Evolutionary conservation across 441 rosid species (phyloP).

Genomic region (Erysimum pusillum): DNA sequence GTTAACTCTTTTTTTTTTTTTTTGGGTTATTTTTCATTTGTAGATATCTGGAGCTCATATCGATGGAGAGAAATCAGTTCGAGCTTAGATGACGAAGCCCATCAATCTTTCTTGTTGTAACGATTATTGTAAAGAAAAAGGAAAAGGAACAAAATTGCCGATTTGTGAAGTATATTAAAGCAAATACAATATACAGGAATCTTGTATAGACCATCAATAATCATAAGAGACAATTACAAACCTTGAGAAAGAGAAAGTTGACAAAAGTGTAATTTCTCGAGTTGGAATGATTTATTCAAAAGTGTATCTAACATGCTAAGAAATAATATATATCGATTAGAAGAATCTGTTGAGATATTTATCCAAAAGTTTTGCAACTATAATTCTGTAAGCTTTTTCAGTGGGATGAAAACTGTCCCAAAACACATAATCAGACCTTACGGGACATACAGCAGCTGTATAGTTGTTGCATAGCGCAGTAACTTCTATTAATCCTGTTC

Average conservation of each 20-base stretch:
- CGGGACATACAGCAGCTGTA: slow-evolving; percentile 49
- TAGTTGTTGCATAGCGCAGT: slow-evolving; percentile 56
- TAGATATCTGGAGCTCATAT: not conserved
- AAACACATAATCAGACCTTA: slow-evolving; percentile 47
- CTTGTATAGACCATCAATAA: not conserved
- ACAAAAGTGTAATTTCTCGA: not conserved
- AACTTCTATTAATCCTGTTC: slow-evolving; percentile 69
- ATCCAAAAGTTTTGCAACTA: slow-evolving; percentile 38
- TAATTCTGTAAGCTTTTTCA: slow-evolving; percentile 56
- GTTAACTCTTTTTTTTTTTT: not conserved
- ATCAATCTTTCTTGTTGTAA: not conserved
- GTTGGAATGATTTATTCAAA: slow-evolving; percentile 14
- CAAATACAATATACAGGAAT: not conserved
- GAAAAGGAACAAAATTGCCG: not conserved
- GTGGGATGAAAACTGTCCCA: slow-evolving; percentile 64
- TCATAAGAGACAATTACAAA: slow-evolving; percentile 2
- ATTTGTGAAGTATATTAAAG: not conserved
- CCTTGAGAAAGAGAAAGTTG: not conserved
- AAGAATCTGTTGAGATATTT: slow-evolving; percentile 50
- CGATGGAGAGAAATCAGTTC: not conserved
- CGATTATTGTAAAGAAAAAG: not conserved
- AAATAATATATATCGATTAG: slow-evolving; percentile 11
- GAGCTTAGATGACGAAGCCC: not conserved
- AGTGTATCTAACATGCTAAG: not conserved
- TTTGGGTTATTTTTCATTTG: not conserved